These are phyloP conservation scores for Tricholoma saponaceum DNA, from an alignment of 768 basidiomycete genomes.

Conservation along the genomic window DNA sequence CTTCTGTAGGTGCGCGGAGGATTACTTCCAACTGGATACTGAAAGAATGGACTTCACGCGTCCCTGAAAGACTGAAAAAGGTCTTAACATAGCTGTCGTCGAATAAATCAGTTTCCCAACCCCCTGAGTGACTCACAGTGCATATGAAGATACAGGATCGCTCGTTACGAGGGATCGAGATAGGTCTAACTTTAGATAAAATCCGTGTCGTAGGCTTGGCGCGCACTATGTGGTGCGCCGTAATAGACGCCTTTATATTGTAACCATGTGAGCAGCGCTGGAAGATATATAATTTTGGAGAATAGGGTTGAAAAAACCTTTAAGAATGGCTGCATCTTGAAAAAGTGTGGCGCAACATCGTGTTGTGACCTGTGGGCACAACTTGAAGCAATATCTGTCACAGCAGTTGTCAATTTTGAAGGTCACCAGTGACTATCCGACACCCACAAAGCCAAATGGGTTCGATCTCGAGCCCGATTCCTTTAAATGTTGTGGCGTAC, in stretches of 20 bases:
- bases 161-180: neutral
- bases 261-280: neutral
- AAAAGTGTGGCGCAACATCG: neutral
- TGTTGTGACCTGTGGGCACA: neutral
- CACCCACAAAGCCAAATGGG: conserved; percentile 1
- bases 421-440: neutral
- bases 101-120: neutral
- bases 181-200: neutral
- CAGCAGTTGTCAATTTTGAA: too few relatives aligned
- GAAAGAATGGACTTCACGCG: neutral
- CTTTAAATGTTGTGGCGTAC: conserved; percentile 13
- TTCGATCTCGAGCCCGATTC: conserved; percentile 5
- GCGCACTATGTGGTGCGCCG: neutral
- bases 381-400: neutral
- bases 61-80: neutral
- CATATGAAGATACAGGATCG: neutral
- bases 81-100: neutral
- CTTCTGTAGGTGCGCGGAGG: neutral
- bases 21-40: neutral
- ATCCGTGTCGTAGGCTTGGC: neutral
- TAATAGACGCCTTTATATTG: neutral
- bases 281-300: neutral
- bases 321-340: neutral
- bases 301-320: neutral
- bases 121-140: neutral